Percentiles rank a stretch among this genome's conserved stretches.
phyloP scores from a whole-genome alignment of 2,329 filamentous ascomycete species.

The Diplodia sapinea region DNA sequence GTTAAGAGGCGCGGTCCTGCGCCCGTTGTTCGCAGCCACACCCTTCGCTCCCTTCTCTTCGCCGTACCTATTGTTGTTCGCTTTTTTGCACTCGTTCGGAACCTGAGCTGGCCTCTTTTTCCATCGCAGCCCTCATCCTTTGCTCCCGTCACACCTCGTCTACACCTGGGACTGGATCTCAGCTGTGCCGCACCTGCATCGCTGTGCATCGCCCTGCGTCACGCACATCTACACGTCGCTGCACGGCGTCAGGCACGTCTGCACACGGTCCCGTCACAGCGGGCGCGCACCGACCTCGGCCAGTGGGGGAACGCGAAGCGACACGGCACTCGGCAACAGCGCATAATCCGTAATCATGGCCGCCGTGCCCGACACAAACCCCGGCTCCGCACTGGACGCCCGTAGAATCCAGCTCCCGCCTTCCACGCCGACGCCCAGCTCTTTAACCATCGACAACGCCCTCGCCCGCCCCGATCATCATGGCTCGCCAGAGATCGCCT shows the following conservation, averaged over 20 bases:
- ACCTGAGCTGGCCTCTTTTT: slow-evolving; percentile 21
- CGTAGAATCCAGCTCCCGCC: neutral
- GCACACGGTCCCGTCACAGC: slow-evolving; percentile 1
- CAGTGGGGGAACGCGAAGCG: slow-evolving; percentile 2
- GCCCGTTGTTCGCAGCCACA: neutral
- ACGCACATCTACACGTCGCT: neutral
- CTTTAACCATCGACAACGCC: slow-evolving; percentile 22
- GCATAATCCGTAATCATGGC: slow-evolving; percentile 26
- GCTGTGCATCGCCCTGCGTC: neutral
- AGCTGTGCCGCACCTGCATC: slow-evolving; percentile 9
- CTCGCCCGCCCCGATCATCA: neutral
- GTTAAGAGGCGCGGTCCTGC: slow-evolving; percentile 6
- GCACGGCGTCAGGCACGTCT: slow-evolving; percentile 26
- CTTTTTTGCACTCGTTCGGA: neutral
- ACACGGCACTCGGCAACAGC: slow-evolving; percentile 9
- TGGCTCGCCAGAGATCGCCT: neutral
- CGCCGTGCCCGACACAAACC: slow-evolving; percentile 6
- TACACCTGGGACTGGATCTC: slow-evolving; percentile 18
- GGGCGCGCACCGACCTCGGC: slow-evolving; percentile 3
- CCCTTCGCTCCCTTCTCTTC: slow-evolving; percentile 6
- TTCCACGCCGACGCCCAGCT: slow-evolving; percentile 1
- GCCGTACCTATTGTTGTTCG: neutral
- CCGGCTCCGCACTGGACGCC: slow-evolving; percentile 23
- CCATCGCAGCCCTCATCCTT: slow-evolving; percentile 1
- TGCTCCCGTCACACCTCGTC: neutral